Evolutionary conservation across 1,284 basidiomycete genomes (phyloP), one percentile per base, ranked within the genome.

Genomic region (Pulveroboletus ridleyi): DNA sequence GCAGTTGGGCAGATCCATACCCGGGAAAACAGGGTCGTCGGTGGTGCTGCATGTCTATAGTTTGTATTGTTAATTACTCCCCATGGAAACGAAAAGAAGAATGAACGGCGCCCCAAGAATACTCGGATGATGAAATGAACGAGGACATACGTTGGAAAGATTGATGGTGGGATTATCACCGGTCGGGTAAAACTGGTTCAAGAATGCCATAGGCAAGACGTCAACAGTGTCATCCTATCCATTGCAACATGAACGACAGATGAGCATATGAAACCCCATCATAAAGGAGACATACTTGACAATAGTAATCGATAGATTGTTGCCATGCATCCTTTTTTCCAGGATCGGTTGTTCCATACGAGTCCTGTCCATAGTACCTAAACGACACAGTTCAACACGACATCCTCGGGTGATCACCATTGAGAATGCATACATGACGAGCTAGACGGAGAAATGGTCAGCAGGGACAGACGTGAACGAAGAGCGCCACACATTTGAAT

Each of bases 161-260:
- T 90, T 80, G 66, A 90, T 81, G 15, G 83, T 82, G 1, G 89
- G 89, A 18, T 87, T 73, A 56, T 82, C 82, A 5, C 86, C 87
- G 46, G 80, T 79, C 42, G 80, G 81, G 73, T 84, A 86, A 74
- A 87, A 89, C 25, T 83, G 79, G 66, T 84, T 79, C 58, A 90
- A 70, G 74, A 90, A 90, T 2, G 87, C 87, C 44, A 90, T 68
- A 0, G 88, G 87, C 55, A 89, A 79, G 44, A 78, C 82, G 66
- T 71, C 66, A 15, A 71, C 58, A 4, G 68, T 63, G 46, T 44
- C 14, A 49, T 71, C 72, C 70, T 71, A 50, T 11, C 15, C 9
- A n/a, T 56, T 46, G 29, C n/a, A 44, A 62, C 13, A 42, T 46
- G 41, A 61, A 57, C 50, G 56, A 62, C 46, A 20, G 17, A 18